Percentiles rank a stretch among this genome's conserved stretches.
Evolutionary conservation across 192 early-diverging fungal genomes (phyloP).

Genomic region (Gamsiella multidivaricata): DNA sequence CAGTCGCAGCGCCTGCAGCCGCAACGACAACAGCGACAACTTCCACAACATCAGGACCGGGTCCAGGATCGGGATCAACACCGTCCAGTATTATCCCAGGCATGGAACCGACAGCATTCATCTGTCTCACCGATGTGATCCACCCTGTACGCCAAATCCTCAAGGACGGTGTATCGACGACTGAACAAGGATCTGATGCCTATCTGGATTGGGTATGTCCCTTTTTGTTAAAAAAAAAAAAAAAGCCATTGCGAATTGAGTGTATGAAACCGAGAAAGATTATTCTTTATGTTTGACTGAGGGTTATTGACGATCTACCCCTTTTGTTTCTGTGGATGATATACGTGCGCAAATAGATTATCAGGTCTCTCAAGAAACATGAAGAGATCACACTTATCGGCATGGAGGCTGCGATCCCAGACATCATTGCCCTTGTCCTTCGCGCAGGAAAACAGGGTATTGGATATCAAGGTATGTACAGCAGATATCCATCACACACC

Average conservation of each 20-base stretch:
- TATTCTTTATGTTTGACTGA: too few relatives aligned
- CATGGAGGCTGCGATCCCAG: constrained; percentile 50
- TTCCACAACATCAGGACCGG: neutral
- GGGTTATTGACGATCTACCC: too few relatives aligned
- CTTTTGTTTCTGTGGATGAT: too few relatives aligned
- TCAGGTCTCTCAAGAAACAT: constrained; percentile 36
- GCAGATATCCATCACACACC: neutral
- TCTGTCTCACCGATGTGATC: constrained; percentile 46
- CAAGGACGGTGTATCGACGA: constrained; percentile 39
- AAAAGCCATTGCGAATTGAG: neutral
- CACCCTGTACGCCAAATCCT: constrained; percentile 41
- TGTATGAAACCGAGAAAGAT: neutral
- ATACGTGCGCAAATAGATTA: constrained; percentile 19
- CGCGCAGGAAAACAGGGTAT: constrained; percentile 40
- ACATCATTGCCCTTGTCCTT: constrained; percentile 45
- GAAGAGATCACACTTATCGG: constrained; percentile 52
- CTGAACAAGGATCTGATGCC: constrained; percentile 49
- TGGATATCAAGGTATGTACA: constrained; percentile 43
- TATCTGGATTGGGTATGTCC: constrained; percentile 46
- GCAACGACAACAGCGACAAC: constrained; percentile 5
- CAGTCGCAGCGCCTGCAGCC: neutral
- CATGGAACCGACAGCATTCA: constrained; percentile 48
- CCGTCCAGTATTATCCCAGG: constrained; percentile 36
- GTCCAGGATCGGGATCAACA: neutral
- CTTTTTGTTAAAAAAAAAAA: neutral